A percentile compares a stretch with the other conserved stretches of the same genome.
Evolutionary conservation across 129 eudicot genomes (phyloP).

Genomic region (Chrysanthemum makinoi): DNA sequence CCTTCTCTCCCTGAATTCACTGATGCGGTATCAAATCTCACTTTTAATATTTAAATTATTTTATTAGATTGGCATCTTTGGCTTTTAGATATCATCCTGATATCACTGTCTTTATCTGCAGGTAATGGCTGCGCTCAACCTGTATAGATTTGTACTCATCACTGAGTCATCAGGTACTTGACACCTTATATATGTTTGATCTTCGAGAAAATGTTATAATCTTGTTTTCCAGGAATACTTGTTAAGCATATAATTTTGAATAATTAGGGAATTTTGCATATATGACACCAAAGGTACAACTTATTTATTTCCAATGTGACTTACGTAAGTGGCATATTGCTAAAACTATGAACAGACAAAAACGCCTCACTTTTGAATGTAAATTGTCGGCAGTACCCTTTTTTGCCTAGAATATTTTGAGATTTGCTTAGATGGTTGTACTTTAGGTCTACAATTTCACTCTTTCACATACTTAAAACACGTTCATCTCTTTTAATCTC

Average conservation of each 20-base stretch:
- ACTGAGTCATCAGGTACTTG: constrained; percentile 77
- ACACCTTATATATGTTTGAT: constrained; percentile 2
- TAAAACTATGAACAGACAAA: no score
- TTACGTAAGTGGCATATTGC: no score
- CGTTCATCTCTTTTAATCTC: no score
- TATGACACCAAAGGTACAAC: no score
- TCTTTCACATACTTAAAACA: no score
- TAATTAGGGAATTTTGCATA: not conserved
- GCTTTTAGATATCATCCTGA: not conserved
- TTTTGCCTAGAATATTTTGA: no score
- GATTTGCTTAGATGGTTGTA: no score
- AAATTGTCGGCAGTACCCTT: no score
- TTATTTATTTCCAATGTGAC: no score
- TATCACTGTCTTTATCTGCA: constrained; percentile 32
- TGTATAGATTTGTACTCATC: constrained; percentile 75
- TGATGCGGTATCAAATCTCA: constrained; percentile 58
- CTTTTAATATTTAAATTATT: not conserved
- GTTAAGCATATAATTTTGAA: not conserved
- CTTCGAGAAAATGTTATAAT: not conserved
- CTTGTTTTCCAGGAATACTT: not conserved
- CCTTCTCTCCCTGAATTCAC: constrained; percentile 78
- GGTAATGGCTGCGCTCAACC: constrained; percentile 84
- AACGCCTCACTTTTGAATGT: no score
- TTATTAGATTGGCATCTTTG: not conserved
- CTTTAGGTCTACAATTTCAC: no score